These are phyloP conservation scores for Vitis hybrid DNA, from an alignment of 177 flowering plant species.

Conservation along the genomic window DNA sequence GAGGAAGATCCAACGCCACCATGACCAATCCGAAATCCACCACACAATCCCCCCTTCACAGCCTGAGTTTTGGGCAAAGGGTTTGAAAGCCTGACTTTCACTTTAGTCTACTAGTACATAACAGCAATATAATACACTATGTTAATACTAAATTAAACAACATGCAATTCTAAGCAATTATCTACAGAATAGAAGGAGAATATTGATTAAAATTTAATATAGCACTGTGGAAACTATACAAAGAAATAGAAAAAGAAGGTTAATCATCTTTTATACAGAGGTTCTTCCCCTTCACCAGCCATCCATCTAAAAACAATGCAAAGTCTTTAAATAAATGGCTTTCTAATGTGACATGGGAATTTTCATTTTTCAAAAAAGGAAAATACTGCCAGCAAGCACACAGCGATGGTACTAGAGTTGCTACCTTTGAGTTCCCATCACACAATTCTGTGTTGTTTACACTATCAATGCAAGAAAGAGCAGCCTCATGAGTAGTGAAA, in stretches of 20 bases:
- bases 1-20: slow-evolving; percentile 27
- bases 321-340: no score
- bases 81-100: slow-evolving; percentile 75
- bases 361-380: neutral
- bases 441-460: slow-evolving; percentile 48
- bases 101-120: slow-evolving; percentile 40
- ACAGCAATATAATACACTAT: slow-evolving; percentile 4
- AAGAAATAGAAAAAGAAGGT: neutral
- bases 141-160: slow-evolving; percentile 3
- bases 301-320: neutral
- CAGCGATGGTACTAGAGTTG: neutral
- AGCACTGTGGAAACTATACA: neutral
- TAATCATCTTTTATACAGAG: neutral
- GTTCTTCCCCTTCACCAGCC: neutral
- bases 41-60: slow-evolving; percentile 77
- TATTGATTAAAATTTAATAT: neutral
- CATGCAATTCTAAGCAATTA: no score
- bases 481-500: slow-evolving; percentile 66
- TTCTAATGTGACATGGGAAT: neutral
- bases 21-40: slow-evolving; percentile 73
- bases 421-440: slow-evolving; percentile 67
- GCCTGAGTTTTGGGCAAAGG: slow-evolving; percentile 83
- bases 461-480: slow-evolving; percentile 59
- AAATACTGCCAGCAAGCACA: neutral
- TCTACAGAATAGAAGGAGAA: neutral